Conservation (phyloP, 257 asterid species). For the Solanum piurae region DNA sequence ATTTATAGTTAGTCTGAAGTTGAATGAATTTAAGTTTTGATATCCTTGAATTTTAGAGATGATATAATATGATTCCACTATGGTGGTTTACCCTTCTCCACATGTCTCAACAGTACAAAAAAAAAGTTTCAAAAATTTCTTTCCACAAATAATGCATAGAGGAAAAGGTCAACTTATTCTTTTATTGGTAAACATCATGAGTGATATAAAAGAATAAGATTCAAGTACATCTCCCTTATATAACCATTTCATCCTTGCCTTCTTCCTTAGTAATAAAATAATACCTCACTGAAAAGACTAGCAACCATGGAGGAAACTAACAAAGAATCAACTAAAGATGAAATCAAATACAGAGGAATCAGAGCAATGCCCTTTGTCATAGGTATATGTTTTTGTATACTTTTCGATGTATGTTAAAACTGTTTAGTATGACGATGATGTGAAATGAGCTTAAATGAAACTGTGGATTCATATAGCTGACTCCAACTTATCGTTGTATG, state of each 20-base stretch:
- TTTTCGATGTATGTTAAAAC: not conserved
- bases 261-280: not conserved
- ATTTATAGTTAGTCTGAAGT: not conserved
- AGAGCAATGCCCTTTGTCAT: slow-evolving; percentile 24
- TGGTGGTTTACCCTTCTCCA: not conserved
- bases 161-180: not conserved
- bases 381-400: too few relatives aligned
- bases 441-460: not conserved
- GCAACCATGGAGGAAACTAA: not conserved
- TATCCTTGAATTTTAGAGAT: not conserved
- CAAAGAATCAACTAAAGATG: not conserved
- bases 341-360: slow-evolving; percentile 14
- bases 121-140: not conserved
- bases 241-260: not conserved
- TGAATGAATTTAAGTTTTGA: not conserved
- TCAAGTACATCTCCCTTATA: not conserved
- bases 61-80: not conserved
- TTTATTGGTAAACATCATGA: not conserved
- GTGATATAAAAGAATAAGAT: not conserved
- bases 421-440: not conserved
- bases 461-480: not conserved
- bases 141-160: not conserved
- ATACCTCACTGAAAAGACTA: not conserved
- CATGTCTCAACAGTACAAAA: not conserved
- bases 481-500: not conserved